Conservation (phyloP, 176 grass and related monocot genomes). For the Phoenix roebelenii region DNA sequence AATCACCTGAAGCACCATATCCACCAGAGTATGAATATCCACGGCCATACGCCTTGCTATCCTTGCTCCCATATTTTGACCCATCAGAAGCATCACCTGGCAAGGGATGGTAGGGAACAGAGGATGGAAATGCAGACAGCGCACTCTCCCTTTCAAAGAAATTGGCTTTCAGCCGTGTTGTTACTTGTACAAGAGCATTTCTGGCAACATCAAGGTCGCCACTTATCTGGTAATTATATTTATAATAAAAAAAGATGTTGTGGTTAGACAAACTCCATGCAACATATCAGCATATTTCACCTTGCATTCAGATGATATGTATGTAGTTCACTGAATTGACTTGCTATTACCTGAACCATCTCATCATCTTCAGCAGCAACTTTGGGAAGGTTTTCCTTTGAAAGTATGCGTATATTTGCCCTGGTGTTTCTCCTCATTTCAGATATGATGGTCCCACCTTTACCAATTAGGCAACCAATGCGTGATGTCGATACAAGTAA, state of each 20-base stretch:
- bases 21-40: constrained; percentile 58
- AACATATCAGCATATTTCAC: no score
- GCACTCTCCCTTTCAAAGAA: constrained; percentile 88
- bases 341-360: constrained; percentile 74
- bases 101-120: constrained; percentile 53
- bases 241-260: background rate
- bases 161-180: constrained; percentile 90
- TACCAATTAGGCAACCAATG: constrained; percentile 91
- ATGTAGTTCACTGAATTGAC: no score
- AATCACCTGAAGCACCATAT: constrained; percentile 55
- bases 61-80: constrained; percentile 61
- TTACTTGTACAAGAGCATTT: constrained; percentile 79
- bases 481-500: constrained; percentile 84
- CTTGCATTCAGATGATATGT: no score
- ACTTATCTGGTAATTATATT: constrained; percentile 47
- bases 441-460: constrained; percentile 91
- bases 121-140: constrained; percentile 51
- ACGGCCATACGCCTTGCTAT: constrained; percentile 42
- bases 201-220: constrained; percentile 75
- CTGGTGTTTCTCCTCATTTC: constrained; percentile 75
- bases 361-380: constrained; percentile 91
- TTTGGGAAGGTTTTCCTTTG: constrained; percentile 91
- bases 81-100: constrained; percentile 51
- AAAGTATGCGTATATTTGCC: constrained; percentile 89
- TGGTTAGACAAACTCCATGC: no score